Conservation (phyloP, 345 rosid genomes). For the Cardamine chenopodiifolia region DNA sequence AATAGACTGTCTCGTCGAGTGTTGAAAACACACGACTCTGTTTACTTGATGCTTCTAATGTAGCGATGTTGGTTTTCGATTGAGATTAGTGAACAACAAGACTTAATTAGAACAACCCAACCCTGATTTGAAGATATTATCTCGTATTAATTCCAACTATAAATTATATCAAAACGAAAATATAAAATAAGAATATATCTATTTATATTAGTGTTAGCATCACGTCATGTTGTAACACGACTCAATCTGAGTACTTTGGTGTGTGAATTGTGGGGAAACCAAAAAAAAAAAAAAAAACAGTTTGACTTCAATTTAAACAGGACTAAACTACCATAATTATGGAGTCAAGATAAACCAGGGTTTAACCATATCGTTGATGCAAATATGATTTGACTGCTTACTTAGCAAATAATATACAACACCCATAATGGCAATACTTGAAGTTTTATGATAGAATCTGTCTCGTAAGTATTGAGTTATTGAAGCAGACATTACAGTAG, state of each 20-base stretch:
- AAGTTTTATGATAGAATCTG: background rate
- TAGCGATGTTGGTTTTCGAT: background rate
- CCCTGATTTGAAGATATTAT: background rate
- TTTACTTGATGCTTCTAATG: slow-evolving; percentile 31
- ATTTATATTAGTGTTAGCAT: background rate
- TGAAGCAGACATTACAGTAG: background rate
- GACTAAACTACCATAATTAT: background rate
- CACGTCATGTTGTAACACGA: background rate
- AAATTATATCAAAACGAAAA: background rate
- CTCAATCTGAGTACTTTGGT: background rate
- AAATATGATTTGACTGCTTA: background rate
- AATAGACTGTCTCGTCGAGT: slow-evolving; percentile 34
- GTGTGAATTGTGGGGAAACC: too few species aligned
- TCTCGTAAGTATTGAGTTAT: background rate
- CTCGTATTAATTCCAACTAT: background rate
- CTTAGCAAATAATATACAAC: background rate
- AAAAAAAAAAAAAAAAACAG: too few species aligned
- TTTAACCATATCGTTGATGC: background rate
- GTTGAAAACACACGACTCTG: slow-evolving; percentile 14
- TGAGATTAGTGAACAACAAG: background rate
- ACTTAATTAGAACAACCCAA: background rate
- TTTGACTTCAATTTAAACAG: background rate
- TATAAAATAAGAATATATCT: too few species aligned
- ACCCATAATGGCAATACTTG: background rate
- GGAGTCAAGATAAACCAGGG: background rate